Percentiles rank a stretch among this genome's conserved stretches.
Evolutionary conservation across 306 rosid genomes (phyloP).

Genomic region (Neltuma alba): DNA sequence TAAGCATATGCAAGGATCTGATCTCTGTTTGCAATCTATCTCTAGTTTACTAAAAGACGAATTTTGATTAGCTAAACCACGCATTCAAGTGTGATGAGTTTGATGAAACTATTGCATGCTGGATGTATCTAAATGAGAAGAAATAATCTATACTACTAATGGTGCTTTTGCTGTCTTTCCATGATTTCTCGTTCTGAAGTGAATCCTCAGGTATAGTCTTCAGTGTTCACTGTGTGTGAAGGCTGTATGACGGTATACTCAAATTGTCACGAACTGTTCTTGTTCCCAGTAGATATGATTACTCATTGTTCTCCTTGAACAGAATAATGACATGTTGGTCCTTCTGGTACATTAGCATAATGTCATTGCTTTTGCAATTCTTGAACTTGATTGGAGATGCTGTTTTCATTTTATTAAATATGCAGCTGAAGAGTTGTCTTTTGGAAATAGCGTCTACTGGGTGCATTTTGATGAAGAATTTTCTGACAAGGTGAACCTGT

Average conservation of each 20-base stretch:
- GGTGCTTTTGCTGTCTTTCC: background rate
- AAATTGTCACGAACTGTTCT: background rate
- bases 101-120: background rate
- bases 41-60: slow-evolving; percentile 3
- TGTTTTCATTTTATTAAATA: slow-evolving; percentile 42
- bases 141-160: background rate
- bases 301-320: background rate
- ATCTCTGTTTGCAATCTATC: slow-evolving; percentile 14
- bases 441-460: slow-evolving; percentile 92
- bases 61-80: background rate
- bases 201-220: background rate
- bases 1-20: slow-evolving; percentile 3
- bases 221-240: background rate
- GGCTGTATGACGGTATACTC: background rate
- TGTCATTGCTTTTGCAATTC: slow-evolving; percentile 32
- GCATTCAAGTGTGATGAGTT: background rate
- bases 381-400: slow-evolving; percentile 44
- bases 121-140: slow-evolving; percentile 2
- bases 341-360: background rate
- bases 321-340: background rate
- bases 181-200: slow-evolving; percentile 11
- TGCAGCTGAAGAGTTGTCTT: slow-evolving; percentile 83
- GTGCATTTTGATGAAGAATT: slow-evolving; percentile 86
- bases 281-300: background rate
- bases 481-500: slow-evolving; percentile 68